Conservation (phyloP, 257 asterid species). For the Misopates orontium region DNA sequence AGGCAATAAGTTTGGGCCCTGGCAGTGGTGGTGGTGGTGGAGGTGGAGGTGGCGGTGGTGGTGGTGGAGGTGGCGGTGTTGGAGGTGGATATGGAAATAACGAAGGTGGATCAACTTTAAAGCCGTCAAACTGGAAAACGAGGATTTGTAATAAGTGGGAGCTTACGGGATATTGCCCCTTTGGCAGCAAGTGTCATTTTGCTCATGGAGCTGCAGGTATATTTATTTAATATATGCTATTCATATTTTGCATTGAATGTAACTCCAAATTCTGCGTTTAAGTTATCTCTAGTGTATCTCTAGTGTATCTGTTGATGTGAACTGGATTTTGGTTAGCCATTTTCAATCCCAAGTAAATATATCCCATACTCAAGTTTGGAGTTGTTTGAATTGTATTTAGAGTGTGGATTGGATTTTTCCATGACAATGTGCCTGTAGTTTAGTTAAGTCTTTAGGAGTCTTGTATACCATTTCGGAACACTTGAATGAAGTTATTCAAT, state of each 20-base stretch:
- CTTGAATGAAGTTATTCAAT: neutral
- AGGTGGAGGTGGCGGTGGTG: slow-evolving; percentile 36
- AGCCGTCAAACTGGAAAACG: slow-evolving; percentile 89
- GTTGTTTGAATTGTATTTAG: neutral
- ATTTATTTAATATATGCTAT: neutral
- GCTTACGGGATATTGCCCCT: slow-evolving; percentile 77
- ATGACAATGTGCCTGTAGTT: neutral
- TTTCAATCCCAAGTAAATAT: neutral
- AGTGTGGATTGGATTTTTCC: slow-evolving; percentile 22
- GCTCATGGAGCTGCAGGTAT: slow-evolving; percentile 81
- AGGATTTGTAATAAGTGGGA: slow-evolving; percentile 90
- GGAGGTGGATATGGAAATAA: slow-evolving; percentile 41
- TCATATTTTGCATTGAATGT: slow-evolving; percentile 1
- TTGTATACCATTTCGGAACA: neutral
- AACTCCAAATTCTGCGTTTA: neutral
- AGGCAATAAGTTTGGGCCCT: slow-evolving; percentile 73
- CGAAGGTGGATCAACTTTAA: slow-evolving; percentile 41
- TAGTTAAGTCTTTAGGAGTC: neutral
- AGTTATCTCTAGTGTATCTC: too few relatives aligned
- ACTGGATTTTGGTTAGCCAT: too few relatives aligned
- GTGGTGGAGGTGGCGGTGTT: slow-evolving; percentile 50
- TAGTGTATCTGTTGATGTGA: too few relatives aligned
- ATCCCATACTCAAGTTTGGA: neutral
- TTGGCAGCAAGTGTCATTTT: slow-evolving; percentile 84
- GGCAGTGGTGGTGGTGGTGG: slow-evolving; percentile 41